Conservation (phyloP, 176 grass and related monocot genomes). For the Puya raimondii region DNA sequence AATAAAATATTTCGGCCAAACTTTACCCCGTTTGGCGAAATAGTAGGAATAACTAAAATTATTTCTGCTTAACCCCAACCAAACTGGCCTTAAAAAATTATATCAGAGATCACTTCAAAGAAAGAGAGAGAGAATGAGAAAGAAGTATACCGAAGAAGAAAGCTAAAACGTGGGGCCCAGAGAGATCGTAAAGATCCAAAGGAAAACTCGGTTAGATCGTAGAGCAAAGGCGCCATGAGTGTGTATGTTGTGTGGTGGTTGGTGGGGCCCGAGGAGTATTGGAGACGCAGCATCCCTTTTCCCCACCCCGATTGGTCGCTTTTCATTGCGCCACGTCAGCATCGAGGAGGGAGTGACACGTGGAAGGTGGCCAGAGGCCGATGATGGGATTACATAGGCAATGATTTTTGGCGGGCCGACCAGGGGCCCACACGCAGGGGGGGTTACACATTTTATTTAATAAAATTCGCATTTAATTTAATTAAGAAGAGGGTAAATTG, state of each 20-base stretch:
- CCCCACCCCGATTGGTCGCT: not conserved
- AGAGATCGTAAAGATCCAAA: constrained; percentile 9
- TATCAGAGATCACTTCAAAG: too few relatives aligned
- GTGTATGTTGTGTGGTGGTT: not conserved
- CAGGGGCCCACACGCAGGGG: not conserved
- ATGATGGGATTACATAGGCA: constrained; percentile 13
- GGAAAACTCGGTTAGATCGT: constrained; percentile 4
- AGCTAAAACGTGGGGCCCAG: not conserved
- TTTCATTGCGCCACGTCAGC: constrained; percentile 5
- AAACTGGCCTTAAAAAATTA: too few relatives aligned
- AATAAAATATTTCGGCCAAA: too few relatives aligned
- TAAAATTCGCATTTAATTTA: not conserved
- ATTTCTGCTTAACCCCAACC: too few relatives aligned
- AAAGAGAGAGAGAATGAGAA: not conserved
- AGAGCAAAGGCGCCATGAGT: not conserved
- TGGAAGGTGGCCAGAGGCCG: not conserved
- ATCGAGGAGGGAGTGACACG: not conserved
- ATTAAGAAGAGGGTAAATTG: not conserved
- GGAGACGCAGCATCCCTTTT: constrained; percentile 1
- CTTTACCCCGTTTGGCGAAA: too few relatives aligned
- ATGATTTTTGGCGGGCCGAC: constrained; percentile 5
- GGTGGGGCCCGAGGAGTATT: constrained; percentile 17
- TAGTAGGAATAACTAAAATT: too few relatives aligned
- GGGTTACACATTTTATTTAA: not conserved
- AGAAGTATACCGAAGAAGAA: constrained; percentile 12